phyloP scores from a whole-genome alignment of 345 rosid genomes.

The Salix exigua region DNA sequence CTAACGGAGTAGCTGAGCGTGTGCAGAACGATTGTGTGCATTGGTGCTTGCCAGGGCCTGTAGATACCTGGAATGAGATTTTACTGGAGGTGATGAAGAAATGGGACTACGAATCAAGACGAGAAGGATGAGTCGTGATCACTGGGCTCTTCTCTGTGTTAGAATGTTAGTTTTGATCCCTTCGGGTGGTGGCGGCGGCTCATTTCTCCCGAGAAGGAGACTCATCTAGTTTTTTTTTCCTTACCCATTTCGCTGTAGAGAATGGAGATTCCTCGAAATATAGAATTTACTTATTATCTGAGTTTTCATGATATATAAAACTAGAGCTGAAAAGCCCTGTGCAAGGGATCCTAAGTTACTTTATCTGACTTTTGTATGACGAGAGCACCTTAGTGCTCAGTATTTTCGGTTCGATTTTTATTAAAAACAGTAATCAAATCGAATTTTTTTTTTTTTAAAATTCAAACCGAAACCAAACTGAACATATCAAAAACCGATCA shows the following conservation, averaged over 20 bases:
- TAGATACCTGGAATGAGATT: conserved; percentile 93
- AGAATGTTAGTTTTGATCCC: neutral
- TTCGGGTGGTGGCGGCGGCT: conserved; percentile 3
- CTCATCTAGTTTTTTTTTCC: neutral
- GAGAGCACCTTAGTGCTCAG: no score
- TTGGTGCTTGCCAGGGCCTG: conserved; percentile 95
- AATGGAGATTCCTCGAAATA: neutral
- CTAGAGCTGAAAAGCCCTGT: neutral
- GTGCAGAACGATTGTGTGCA: conserved; percentile 93
- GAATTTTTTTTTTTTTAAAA: no score
- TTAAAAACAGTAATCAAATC: no score
- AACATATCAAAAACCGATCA: no score
- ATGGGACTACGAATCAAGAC: conserved; percentile 34
- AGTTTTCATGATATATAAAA: neutral
- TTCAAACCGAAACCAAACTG: no score
- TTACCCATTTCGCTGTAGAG: neutral
- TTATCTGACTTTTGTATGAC: neutral
- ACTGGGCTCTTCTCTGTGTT: neutral
- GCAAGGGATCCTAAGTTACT: conserved; percentile 9
- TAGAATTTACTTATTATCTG: neutral
- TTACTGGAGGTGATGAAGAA: conserved; percentile 55
- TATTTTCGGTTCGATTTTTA: no score
- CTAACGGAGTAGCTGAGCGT: conserved; percentile 59
- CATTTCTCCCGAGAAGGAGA: conserved; percentile 4
- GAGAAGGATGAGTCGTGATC: conserved; percentile 17